A percentile compares a stretch with the other conserved stretches of the same genome.
Evolutionary conservation across 208 protist genomes (phyloP).

Genomic region (Acanthamoeba lenticulata): DNA sequence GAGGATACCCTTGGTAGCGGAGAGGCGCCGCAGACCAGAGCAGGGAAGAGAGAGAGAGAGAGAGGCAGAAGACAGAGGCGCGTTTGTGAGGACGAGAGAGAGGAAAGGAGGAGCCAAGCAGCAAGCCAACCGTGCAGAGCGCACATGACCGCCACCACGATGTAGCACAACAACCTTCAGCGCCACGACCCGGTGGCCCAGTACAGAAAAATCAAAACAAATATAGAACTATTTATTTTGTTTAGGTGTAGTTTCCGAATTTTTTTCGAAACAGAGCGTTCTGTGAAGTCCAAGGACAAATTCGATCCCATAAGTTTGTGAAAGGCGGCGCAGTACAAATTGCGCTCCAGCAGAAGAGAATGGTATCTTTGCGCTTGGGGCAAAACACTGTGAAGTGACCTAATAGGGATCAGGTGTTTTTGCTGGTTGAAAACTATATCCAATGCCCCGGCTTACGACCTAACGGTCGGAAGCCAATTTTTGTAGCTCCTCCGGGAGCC

Average conservation of each 20-base stretch:
- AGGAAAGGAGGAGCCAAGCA: not conserved
- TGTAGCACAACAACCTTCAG: too few species aligned
- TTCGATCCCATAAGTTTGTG: not conserved
- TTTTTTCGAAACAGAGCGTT: too few species aligned
- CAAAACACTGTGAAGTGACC: slow-evolving; percentile 72
- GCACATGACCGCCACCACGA: too few species aligned
- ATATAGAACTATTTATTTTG: too few species aligned
- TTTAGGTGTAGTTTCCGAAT: too few species aligned
- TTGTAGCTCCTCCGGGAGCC: slow-evolving; percentile 32
- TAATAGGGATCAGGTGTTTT: slow-evolving; percentile 72
- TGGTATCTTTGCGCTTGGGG: slow-evolving; percentile 73
- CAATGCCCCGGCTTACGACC: slow-evolving; percentile 69
- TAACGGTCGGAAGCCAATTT: slow-evolving; percentile 65
- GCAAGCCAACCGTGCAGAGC: too few species aligned
- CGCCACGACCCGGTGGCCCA: too few species aligned
- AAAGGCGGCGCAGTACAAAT: not conserved
- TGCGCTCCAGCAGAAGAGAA: not conserved
- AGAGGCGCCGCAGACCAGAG: too few species aligned
- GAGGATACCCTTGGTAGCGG: too few species aligned
- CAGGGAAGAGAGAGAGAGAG: not conserved
- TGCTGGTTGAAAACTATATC: slow-evolving; percentile 74
- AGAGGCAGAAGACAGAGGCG: not conserved
- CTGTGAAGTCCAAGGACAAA: too few species aligned
- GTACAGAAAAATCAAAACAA: too few species aligned
- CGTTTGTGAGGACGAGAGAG: not conserved